Evolutionary conservation across 169 alveolate genomes (phyloP).

Genomic region (Prorocentrum cordatum): DNA sequence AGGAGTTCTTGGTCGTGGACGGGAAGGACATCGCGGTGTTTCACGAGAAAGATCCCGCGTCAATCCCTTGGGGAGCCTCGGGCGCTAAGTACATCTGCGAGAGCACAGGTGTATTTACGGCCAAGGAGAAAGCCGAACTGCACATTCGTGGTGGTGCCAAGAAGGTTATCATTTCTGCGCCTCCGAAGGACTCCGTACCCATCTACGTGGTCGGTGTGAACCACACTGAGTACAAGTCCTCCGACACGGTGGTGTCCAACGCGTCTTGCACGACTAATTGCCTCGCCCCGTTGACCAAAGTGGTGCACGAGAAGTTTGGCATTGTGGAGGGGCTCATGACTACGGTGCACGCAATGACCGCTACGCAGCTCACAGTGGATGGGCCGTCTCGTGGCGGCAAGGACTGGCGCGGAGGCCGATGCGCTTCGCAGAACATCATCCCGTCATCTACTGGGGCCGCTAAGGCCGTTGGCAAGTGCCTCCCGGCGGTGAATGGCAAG

Average conservation of each 20-base stretch:
- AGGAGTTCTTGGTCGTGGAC: slow-evolving; percentile 81
- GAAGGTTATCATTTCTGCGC: slow-evolving; percentile 69
- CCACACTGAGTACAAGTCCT: slow-evolving; percentile 86
- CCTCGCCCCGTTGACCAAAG: slow-evolving; percentile 94
- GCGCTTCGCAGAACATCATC: slow-evolving; percentile 33
- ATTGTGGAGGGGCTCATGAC: slow-evolving; percentile 98
- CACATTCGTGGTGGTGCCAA: slow-evolving; percentile 45
- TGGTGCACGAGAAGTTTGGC: slow-evolving; percentile 91
- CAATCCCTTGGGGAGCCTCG: slow-evolving; percentile 93
- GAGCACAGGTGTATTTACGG: slow-evolving; percentile 95
- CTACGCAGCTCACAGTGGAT: slow-evolving; percentile 97
- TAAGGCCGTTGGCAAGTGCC: slow-evolving; percentile 98
- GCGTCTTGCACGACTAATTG: slow-evolving; percentile 96
- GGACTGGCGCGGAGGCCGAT: slow-evolving; percentile 67
- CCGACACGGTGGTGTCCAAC: slow-evolving; percentile 79
- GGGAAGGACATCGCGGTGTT: slow-evolving; percentile 81
- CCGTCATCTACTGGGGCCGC: slow-evolving; percentile 81
- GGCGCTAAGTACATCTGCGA: slow-evolving; percentile 92
- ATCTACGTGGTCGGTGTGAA: slow-evolving; percentile 98
- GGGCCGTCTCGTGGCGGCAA: slow-evolving; percentile 99
- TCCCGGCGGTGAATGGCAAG: slow-evolving; percentile 95
- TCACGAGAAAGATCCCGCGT: slow-evolving; percentile 89
- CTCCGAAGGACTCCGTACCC: slow-evolving; percentile 88
- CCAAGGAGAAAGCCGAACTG: slow-evolving; percentile 81
- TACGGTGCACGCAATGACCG: slow-evolving; percentile 99